phyloP scores from a whole-genome alignment of 306 rosid species.

The Prinsepia uniflora region DNA sequence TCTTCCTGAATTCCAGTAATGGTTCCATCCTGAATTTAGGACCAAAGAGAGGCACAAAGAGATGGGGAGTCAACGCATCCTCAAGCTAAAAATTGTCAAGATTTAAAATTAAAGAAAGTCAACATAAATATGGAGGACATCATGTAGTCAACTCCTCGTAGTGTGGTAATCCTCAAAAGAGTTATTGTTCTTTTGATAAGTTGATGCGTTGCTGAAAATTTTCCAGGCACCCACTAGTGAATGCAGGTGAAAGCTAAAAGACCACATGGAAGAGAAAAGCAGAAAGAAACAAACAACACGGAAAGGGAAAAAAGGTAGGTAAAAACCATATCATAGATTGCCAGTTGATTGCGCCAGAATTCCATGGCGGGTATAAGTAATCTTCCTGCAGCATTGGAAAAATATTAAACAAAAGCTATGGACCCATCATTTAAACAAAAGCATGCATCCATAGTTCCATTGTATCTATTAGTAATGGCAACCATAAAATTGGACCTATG shows the following conservation, averaged over 20 bases:
- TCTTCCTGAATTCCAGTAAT: conserved; percentile 49
- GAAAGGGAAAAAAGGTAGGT: background rate
- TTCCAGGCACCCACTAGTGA: background rate
- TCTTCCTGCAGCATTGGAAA: conserved; percentile 51
- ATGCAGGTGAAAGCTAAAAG: background rate
- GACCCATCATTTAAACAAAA: background rate
- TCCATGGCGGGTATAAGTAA: conserved; percentile 59
- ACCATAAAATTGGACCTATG: background rate
- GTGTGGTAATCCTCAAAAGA: background rate
- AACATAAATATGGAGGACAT: background rate
- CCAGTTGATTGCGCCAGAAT: conserved; percentile 83
- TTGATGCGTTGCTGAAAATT: background rate
- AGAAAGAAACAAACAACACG: background rate
- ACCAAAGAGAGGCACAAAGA: background rate
- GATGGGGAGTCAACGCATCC: background rate
- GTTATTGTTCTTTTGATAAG: background rate
- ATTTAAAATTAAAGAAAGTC: background rate
- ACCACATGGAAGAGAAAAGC: background rate
- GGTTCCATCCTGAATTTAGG: conserved; percentile 43
- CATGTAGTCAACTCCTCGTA: background rate
- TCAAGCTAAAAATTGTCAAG: background rate
- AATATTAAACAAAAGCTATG: background rate
- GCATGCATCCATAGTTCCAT: background rate
- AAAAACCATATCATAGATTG: conserved; percentile 63
- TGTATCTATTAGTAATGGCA: background rate